Conservation (phyloP, 1,284 basidiomycete species). For the Boletus subluridellus region DNA sequence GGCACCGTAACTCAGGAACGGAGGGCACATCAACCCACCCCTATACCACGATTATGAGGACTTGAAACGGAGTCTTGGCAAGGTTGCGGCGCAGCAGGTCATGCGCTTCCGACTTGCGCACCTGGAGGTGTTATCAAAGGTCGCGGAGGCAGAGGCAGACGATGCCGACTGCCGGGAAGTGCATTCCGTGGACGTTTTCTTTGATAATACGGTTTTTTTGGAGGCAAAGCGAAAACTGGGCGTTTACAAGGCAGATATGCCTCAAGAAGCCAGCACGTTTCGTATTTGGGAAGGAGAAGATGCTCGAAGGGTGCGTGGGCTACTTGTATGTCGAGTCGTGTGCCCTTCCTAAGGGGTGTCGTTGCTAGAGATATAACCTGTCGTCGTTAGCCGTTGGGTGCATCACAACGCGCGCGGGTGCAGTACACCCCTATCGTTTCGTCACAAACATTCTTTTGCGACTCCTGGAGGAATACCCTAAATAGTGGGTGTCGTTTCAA, state of each 20-base stretch:
- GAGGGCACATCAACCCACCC: slow-evolving; percentile 64
- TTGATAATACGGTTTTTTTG: slow-evolving; percentile 38
- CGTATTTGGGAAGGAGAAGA: slow-evolving; percentile 37
- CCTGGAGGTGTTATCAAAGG: slow-evolving; percentile 46
- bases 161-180: slow-evolving; percentile 49
- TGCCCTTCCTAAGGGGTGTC: neutral
- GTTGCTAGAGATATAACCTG: slow-evolving; percentile 43
- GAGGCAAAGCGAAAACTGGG: slow-evolving; percentile 41
- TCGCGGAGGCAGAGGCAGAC: slow-evolving; percentile 43
- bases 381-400: slow-evolving; percentile 43
- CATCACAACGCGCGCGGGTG: slow-evolving; percentile 48
- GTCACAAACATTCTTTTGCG: slow-evolving; percentile 50
- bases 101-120: slow-evolving; percentile 61
- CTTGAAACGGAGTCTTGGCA: slow-evolving; percentile 49
- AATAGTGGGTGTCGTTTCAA: slow-evolving; percentile 34
- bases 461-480: slow-evolving; percentile 43
- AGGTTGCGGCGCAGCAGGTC: slow-evolving; percentile 48
- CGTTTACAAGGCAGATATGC: slow-evolving; percentile 44
- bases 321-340: neutral
- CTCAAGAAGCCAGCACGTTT: slow-evolving; percentile 40
- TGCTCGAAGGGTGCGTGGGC: slow-evolving; percentile 34
- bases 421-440: slow-evolving; percentile 58
- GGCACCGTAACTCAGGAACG: slow-evolving; percentile 46
- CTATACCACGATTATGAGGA: slow-evolving; percentile 57
- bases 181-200: slow-evolving; percentile 49